These are phyloP conservation scores for Panus rudis DNA, from an alignment of 768 basidiomycete genomes.

Conservation along the genomic window DNA sequence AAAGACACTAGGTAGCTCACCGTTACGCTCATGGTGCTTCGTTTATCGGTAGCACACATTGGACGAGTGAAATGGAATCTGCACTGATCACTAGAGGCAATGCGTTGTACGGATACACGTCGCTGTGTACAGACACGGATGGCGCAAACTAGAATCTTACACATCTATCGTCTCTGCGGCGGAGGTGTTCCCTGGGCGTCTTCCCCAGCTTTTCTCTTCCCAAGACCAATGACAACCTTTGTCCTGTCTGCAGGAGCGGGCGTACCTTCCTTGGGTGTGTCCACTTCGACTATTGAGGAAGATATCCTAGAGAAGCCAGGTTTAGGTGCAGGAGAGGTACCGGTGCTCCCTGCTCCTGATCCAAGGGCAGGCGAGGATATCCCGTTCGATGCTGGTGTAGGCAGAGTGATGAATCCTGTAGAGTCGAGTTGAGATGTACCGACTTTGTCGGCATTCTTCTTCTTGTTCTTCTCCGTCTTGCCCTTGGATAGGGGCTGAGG, in stretches of 20 bases:
- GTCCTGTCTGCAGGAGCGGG: conserved; percentile 59
- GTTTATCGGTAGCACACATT: too few species aligned
- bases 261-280: conserved; percentile 39
- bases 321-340: conserved; percentile 57
- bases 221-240: conserved; percentile 73
- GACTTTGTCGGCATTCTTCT: conserved; percentile 63
- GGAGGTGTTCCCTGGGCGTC: conserved; percentile 64
- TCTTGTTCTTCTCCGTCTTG: conserved; percentile 77
- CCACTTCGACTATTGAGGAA: conserved; percentile 41
- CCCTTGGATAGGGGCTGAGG: conserved; percentile 75
- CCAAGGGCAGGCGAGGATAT: conserved; percentile 38
- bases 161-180: conserved; percentile 42
- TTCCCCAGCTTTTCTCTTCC: conserved; percentile 75
- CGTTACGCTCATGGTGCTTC: too few species aligned
- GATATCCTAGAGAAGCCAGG: conserved; percentile 78
- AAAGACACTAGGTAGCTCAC: too few species aligned
- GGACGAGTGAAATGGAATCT: too few species aligned
- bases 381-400: conserved; percentile 45
- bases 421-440: conserved; percentile 39
- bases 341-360: too few species aligned
- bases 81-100: too few species aligned
- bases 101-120: too few species aligned
- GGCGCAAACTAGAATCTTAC: too few species aligned
- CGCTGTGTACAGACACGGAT: too few species aligned
- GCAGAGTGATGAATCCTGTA: conserved; percentile 67